Evolutionary conservation across 2,329 filamentous ascomycete genomes (phyloP).

Genomic region (Ascochyta lentis): DNA sequence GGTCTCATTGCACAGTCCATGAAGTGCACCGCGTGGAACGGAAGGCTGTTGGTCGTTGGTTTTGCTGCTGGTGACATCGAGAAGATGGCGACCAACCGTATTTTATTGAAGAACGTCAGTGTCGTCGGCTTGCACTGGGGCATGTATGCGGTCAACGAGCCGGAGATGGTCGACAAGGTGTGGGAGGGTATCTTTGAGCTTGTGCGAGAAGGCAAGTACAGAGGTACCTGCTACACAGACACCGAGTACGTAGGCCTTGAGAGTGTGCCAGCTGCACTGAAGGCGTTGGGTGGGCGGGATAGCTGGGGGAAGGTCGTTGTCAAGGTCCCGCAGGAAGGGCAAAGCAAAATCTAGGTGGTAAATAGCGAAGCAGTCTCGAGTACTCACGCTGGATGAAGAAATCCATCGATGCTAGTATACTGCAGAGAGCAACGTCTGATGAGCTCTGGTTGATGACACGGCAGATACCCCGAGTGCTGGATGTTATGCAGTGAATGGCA

Average conservation of each 20-base stretch:
- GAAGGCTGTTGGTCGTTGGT: constrained; percentile 83
- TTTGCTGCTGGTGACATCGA: constrained; percentile 89
- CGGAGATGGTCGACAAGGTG: constrained; percentile 71
- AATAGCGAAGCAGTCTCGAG: not conserved
- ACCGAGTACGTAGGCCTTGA: constrained; percentile 84
- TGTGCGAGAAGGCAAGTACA: constrained; percentile 79
- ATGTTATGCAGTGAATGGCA: too few species aligned
- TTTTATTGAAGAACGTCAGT: constrained; percentile 90
- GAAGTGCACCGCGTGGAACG: constrained; percentile 95
- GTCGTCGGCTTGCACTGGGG: constrained; percentile 94
- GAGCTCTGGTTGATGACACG: too few species aligned
- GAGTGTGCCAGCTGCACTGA: constrained; percentile 75
- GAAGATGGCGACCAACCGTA: constrained; percentile 90
- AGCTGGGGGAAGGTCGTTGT: constrained; percentile 98
- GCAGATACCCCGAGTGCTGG: too few species aligned
- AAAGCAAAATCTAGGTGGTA: constrained; percentile 43
- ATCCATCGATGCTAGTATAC: not conserved
- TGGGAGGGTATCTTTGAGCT: constrained; percentile 84
- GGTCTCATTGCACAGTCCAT: constrained; percentile 86
- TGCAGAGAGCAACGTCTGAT: not conserved
- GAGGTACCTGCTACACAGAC: constrained; percentile 81
- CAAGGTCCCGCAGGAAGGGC: constrained; percentile 70
- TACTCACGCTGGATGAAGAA: not conserved
- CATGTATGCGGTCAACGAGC: constrained; percentile 77
- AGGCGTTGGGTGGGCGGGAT: constrained; percentile 77